A percentile compares a stretch with the other conserved stretches of the same genome.
Conservation (phyloP, 2,329 filamentous ascomycete genomes). For the Teratosphaeria gauchensis region DNA sequence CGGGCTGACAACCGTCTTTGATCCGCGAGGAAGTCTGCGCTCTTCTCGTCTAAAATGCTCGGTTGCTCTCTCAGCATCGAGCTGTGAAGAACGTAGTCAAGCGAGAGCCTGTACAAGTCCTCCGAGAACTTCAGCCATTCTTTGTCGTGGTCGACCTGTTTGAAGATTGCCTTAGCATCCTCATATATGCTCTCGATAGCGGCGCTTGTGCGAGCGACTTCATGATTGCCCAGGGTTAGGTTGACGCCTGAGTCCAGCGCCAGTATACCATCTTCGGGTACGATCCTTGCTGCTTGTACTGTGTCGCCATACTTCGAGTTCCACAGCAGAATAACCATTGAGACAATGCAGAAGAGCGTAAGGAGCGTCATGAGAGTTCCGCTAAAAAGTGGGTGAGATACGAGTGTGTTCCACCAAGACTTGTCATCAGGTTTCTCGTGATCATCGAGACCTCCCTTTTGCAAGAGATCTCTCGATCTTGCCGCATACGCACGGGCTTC, state of each 20-base stretch:
- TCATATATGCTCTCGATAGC: background rate
- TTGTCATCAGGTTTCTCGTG: background rate
- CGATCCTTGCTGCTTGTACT: background rate
- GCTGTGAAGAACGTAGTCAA: background rate
- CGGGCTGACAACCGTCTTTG: background rate
- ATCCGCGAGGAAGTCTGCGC: background rate
- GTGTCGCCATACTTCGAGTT: background rate
- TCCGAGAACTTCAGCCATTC: background rate
- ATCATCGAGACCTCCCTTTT: background rate
- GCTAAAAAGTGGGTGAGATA: background rate
- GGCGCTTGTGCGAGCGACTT: background rate
- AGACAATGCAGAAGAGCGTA: background rate
- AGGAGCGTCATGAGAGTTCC: background rate
- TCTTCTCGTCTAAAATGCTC: background rate
- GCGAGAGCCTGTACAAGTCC: background rate
- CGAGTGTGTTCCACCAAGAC: background rate
- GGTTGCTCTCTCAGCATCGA: background rate
- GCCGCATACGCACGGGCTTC: background rate
- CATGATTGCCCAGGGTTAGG: background rate
- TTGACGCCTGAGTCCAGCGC: background rate
- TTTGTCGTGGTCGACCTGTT: background rate
- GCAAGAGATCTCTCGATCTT: background rate
- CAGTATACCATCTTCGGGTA: background rate
- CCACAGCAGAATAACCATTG: background rate
- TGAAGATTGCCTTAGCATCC: background rate